Evolutionary conservation across 2,329 filamentous ascomycete species (phyloP).

Genomic region (Mollisiaceae sp.): DNA sequence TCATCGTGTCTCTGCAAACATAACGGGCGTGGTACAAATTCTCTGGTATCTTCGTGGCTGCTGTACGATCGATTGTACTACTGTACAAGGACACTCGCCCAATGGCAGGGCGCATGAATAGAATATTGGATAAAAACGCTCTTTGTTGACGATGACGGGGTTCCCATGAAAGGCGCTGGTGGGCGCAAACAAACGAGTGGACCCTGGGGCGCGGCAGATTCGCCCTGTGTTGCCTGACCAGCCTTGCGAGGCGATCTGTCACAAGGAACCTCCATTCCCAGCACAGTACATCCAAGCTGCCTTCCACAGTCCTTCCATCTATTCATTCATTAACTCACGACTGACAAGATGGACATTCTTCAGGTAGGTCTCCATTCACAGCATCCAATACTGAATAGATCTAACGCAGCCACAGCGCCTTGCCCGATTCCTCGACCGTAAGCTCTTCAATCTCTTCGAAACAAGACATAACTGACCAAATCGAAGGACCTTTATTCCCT

Average conservation of each 20-base stretch:
- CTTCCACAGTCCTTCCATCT: constrained; percentile 14
- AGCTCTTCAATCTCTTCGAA: no score
- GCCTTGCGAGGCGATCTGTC: constrained; percentile 7
- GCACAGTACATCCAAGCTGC: neutral
- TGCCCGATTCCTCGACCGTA: constrained; percentile 76
- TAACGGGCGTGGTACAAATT: no score
- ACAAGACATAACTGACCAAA: no score
- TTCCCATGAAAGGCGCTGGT: neutral
- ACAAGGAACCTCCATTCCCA: neutral
- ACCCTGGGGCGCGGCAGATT: neutral
- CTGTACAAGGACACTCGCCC: no score
- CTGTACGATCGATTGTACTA: no score
- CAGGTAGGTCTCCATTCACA: constrained; percentile 36
- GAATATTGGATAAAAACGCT: no score
- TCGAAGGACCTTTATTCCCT: constrained; percentile 78
- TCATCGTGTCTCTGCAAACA: no score
- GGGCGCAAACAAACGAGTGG: neutral
- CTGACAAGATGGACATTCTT: constrained; percentile 43
- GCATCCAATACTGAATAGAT: constrained; percentile 10
- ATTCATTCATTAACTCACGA: constrained; percentile 23
- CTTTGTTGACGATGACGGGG: no score
- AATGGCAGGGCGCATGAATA: no score
- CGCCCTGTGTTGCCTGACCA: neutral
- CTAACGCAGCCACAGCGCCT: constrained; percentile 60
- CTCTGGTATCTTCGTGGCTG: no score